Base-by-base conservation (phyloP, 768 basidiomycete genomes). In the Mycena olivaceomarginata region DNA sequence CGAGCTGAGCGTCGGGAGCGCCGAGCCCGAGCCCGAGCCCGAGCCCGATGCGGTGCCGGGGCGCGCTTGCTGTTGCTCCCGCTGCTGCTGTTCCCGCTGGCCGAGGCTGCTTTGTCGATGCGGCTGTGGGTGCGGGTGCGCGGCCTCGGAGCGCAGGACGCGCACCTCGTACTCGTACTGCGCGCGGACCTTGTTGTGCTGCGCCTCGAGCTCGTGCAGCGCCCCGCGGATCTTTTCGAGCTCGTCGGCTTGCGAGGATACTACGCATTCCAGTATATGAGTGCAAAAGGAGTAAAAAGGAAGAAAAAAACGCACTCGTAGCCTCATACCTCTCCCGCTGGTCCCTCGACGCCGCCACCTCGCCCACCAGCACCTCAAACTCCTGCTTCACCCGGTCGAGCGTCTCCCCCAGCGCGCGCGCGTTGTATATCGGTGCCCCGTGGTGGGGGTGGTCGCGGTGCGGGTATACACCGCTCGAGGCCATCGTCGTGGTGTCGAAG, bases 361-460 rank as follows among this genome's bases (percentile, higher is more conserved):
- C 78, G 57, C 63, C 67, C 25, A 69, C 78, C 1, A 79, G 74
- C 6, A 76, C 59, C 0, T 79, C 78, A 31, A 79, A 79, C 51
- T 79, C 78, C 43, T 72, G 70, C 72, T 79, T 79, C 31, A 79
- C 72, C 31, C 75, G 66, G 48, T 79, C 78, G 25, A 79, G 75
- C 7, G 78, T 79, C 4, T 79, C 78, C 13, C 72, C 9, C 48
- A 79, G 71, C n/a, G 31, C 78, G 13, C 78, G 67, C 0, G 75
- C 63, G 53, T 63, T 79, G 72, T 76, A 76, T 9, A 76, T 20
- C 8, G 25, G 37, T 31, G 31, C 45, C 45, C n/a, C 31, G 22
- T 56, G 41, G 20, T 13, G 39, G 20, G 20, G 53, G 45, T n/a
- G 37, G 48, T 20, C 12, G 13, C 11, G 45, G 18, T 72, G 74